A percentile compares a stretch with the other conserved stretches of the same genome.
These are phyloP conservation scores for Bipolaris oryzae DNA, from an alignment of 2,329 filamentous ascomycete genomes.

Conservation along the genomic window DNA sequence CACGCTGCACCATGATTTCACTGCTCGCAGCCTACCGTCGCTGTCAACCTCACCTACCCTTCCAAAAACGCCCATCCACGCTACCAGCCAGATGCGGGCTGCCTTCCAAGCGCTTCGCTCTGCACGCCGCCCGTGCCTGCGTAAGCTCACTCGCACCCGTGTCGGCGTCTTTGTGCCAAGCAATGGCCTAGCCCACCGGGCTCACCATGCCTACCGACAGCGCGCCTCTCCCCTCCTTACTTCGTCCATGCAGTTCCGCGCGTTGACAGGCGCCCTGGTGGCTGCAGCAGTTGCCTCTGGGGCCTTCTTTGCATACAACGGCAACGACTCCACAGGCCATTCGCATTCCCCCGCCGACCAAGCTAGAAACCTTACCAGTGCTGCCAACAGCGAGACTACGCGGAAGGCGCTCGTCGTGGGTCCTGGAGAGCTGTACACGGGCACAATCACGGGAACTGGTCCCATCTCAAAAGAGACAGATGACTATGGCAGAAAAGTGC, in stretches of 20 bases:
- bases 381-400: slow-evolving; percentile 57
- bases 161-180: slow-evolving; percentile 42
- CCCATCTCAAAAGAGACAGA: slow-evolving; percentile 88
- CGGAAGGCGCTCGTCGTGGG: slow-evolving; percentile 80
- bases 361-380: slow-evolving; percentile 42
- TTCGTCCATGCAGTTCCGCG: slow-evolving; percentile 77
- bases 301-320: slow-evolving; percentile 75
- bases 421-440: slow-evolving; percentile 87
- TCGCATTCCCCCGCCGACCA: slow-evolving; percentile 31
- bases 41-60: slow-evolving; percentile 14
- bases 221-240: slow-evolving; percentile 57
- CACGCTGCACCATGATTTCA: slow-evolving; percentile 15
- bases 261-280: slow-evolving; percentile 69
- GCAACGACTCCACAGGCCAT: slow-evolving; percentile 33
- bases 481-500: slow-evolving; percentile 80
- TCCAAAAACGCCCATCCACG: slow-evolving; percentile 14
- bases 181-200: slow-evolving; percentile 57
- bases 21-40: slow-evolving; percentile 9
- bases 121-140: slow-evolving; percentile 68
- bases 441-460: slow-evolving; percentile 81
- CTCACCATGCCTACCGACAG: slow-evolving; percentile 49
- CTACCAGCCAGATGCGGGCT: slow-evolving; percentile 67
- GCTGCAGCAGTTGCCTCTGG: slow-evolving; percentile 74
- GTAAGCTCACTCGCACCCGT: slow-evolving; percentile 62
- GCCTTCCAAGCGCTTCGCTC: slow-evolving; percentile 71